Percentiles rank a stretch among this genome's conserved stretches.
Evolutionary conservation across 192 early-diverging fungal genomes (phyloP).

Genomic region (Helicostylum pulchrum): DNA sequence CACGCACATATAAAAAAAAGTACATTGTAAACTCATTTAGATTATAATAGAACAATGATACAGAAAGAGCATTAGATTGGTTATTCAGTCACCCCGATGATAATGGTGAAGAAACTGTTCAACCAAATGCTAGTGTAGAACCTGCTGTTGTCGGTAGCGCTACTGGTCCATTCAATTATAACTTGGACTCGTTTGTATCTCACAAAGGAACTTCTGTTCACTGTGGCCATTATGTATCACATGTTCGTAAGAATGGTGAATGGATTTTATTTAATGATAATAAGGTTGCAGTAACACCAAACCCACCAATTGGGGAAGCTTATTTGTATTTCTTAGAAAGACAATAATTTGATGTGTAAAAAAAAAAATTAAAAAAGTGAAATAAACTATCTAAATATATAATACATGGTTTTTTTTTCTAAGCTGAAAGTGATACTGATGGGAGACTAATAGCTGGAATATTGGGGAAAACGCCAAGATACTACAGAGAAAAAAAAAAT

Average conservation of each 20-base stretch:
- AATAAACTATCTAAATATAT: no score
- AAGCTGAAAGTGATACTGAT: not conserved
- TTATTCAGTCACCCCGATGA: constrained; percentile 86
- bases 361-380: constrained; percentile 1
- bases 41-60: constrained; percentile 57
- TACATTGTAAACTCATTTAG: not conserved
- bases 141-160: constrained; percentile 26
- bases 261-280: constrained; percentile 98
- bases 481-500: not conserved
- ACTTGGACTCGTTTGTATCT: constrained; percentile 79
- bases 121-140: not conserved
- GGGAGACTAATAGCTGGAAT: constrained; percentile 15
- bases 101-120: constrained; percentile 1
- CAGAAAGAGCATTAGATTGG: constrained; percentile 94
- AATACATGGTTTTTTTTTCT: not conserved
- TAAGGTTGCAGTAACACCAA: constrained; percentile 77
- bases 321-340: constrained; percentile 72
- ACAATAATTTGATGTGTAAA: not conserved
- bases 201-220: constrained; percentile 95
- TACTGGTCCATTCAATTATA: constrained; percentile 54
- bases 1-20: not conserved
- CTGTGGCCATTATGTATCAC: constrained; percentile 96
- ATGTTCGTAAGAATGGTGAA: constrained; percentile 61
- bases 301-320: constrained; percentile 61
- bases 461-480: constrained; percentile 23